Conservation (phyloP, 2,329 filamentous ascomycete species). For the Cladosporium cucumerinum region DNA sequence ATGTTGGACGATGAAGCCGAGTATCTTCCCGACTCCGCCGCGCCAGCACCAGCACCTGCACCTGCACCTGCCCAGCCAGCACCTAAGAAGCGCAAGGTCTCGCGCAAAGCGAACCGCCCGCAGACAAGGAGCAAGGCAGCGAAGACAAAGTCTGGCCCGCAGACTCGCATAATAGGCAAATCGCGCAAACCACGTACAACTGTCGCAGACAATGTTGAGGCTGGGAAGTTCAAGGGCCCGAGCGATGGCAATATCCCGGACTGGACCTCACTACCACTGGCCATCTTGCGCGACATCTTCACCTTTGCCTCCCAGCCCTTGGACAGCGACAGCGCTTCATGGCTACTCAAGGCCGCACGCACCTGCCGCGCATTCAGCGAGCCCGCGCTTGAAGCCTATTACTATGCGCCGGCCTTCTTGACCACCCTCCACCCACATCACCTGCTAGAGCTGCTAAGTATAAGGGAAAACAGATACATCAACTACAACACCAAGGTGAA, state of each 20-base stretch:
- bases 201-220: slow-evolving; percentile 17
- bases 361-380: slow-evolving; percentile 35
- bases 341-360: slow-evolving; percentile 34
- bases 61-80: background rate
- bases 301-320: slow-evolving; percentile 31
- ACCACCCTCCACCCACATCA: slow-evolving; percentile 31
- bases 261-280: slow-evolving; percentile 35
- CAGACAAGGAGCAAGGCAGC: slow-evolving; percentile 27
- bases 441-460: slow-evolving; percentile 30
- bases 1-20: slow-evolving; percentile 27
- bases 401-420: slow-evolving; percentile 31
- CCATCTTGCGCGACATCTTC: slow-evolving; percentile 36
- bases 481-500: slow-evolving; percentile 72
- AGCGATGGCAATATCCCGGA: slow-evolving; percentile 33
- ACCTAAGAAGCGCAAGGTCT: slow-evolving; percentile 24
- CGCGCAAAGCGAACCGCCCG: slow-evolving; percentile 21
- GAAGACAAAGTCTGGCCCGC: slow-evolving; percentile 20
- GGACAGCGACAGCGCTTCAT: slow-evolving; percentile 28
- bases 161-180: slow-evolving; percentile 23
- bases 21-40: slow-evolving; percentile 11
- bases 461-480: slow-evolving; percentile 30
- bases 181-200: slow-evolving; percentile 22
- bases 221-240: slow-evolving; percentile 29
- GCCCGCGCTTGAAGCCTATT: slow-evolving; percentile 38
- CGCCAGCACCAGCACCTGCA: slow-evolving; percentile 5